phyloP scores from a whole-genome alignment of 768 basidiomycete genomes.

The Lentinus brumalis region DNA sequence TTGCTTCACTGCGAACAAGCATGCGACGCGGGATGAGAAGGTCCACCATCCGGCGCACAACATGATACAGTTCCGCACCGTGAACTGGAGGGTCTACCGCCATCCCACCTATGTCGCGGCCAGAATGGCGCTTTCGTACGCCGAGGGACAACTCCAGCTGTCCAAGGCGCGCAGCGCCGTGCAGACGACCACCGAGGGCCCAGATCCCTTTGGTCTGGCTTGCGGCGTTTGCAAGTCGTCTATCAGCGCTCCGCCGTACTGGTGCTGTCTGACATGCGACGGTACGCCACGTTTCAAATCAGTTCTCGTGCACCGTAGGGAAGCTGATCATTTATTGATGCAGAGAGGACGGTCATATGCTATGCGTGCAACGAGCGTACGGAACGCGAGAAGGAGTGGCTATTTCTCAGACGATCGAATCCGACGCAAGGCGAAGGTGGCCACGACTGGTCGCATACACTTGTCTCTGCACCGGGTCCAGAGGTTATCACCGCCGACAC shows the following conservation, averaged over 20 bases:
- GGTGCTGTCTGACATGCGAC: conserved; percentile 3
- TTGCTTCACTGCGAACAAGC: not conserved
- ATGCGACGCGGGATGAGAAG: not conserved
- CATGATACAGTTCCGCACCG: not conserved
- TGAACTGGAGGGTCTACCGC: not conserved
- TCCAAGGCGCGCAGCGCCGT: not conserved
- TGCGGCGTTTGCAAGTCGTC: not conserved
- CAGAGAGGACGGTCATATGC: not conserved
- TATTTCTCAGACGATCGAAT: not conserved
- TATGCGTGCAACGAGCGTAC: not conserved
- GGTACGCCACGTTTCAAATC: not conserved
- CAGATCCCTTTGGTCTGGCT: not conserved
- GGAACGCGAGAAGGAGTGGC: not conserved
- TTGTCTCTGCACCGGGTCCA: not conserved
- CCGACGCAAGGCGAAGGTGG: not conserved
- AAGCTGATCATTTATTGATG: too few species aligned
- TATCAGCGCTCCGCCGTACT: not conserved
- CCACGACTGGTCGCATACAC: conserved; percentile 5
- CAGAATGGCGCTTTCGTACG: not conserved
- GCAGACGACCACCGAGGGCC: not conserved
- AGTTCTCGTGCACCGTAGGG: not conserved
- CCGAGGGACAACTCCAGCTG: not conserved
- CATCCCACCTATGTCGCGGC: not conserved
- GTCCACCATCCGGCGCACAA: not conserved
- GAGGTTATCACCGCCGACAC: not conserved